Conservation (phyloP, 768 basidiomycete species). For the Phylloporus arenicola region DNA sequence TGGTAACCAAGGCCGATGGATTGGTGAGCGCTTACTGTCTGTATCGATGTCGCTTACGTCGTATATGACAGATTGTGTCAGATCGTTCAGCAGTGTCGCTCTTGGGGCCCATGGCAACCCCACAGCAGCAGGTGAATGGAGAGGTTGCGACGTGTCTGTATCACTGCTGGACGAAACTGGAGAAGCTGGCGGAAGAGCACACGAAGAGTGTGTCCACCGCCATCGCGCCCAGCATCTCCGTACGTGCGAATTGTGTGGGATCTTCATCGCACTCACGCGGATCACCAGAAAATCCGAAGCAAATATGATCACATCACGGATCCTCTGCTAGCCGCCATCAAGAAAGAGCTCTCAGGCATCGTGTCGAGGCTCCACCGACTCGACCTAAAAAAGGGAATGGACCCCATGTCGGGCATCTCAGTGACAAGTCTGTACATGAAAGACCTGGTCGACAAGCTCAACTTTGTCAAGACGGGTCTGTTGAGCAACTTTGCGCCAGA, state of each 20-base stretch:
- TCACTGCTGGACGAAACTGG: conserved; percentile 21
- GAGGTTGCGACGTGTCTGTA: conserved; percentile 67
- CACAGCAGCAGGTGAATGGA: conserved; percentile 74
- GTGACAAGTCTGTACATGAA: conserved; percentile 80
- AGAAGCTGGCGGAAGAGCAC: conserved; percentile 24
- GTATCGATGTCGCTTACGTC: neutral
- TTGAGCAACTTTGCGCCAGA: conserved; percentile 73
- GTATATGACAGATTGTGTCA: conserved; percentile 48
- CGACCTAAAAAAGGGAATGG: conserved; percentile 69
- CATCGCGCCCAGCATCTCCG: conserved; percentile 55
- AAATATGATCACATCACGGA: conserved; percentile 56
- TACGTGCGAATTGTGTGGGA: conserved; percentile 28
- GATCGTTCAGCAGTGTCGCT: conserved; percentile 72
- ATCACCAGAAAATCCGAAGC: conserved; percentile 19
- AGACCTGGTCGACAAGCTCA: conserved; percentile 69
- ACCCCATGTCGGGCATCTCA: conserved; percentile 51
- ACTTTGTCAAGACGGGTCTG: conserved; percentile 77
- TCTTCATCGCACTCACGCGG: neutral
- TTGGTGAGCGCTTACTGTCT: conserved; percentile 45
- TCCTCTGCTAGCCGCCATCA: conserved; percentile 61
- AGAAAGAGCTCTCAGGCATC: conserved; percentile 74
- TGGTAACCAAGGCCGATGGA: conserved; percentile 57
- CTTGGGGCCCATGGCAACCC: conserved; percentile 70
- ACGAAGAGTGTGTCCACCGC: conserved; percentile 42
- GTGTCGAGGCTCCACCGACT: conserved; percentile 80